Percentiles rank a stretch among this genome's conserved stretches.
These are phyloP conservation scores for Withania somnifera DNA, from an alignment of 305 asterid species.

Conservation along the genomic window DNA sequence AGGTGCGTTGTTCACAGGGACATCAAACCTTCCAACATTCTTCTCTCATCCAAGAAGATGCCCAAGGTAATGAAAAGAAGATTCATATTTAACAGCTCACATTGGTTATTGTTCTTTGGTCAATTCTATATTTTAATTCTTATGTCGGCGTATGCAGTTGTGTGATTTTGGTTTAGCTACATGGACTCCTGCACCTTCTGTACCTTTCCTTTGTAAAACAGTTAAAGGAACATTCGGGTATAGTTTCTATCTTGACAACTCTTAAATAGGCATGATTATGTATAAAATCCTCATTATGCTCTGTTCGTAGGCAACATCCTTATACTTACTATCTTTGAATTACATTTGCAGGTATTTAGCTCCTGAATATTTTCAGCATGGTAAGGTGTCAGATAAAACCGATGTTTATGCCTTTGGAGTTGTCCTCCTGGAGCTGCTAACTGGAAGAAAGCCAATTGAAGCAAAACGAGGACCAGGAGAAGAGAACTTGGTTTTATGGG, in stretches of 20 bases:
- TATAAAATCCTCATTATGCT: neutral
- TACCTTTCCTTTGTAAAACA: slow-evolving; percentile 84
- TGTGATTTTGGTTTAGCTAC: slow-evolving; percentile 92
- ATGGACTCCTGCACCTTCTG: slow-evolving; percentile 84
- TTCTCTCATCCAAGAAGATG: slow-evolving; percentile 58
- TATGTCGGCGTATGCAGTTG: slow-evolving; percentile 29
- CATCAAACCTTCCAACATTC: slow-evolving; percentile 89
- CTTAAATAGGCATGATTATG: neutral
- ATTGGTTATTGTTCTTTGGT: neutral
- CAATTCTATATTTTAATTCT: neutral
- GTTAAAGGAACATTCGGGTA: slow-evolving; percentile 98
- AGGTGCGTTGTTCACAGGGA: slow-evolving; percentile 85
- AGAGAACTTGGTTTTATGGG: slow-evolving; percentile 80
- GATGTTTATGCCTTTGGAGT: slow-evolving; percentile 84
- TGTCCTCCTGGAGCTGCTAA: slow-evolving; percentile 69
- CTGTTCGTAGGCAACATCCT: neutral
- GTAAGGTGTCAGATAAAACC: slow-evolving; percentile 83
- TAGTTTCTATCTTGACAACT: slow-evolving; percentile 3
- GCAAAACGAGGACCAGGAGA: slow-evolving; percentile 72
- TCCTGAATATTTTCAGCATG: slow-evolving; percentile 92
- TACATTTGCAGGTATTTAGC: slow-evolving; percentile 54
- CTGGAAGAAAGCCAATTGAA: slow-evolving; percentile 76
- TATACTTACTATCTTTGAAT: neutral
- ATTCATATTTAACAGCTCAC: neutral
- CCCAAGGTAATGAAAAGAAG: slow-evolving; percentile 41